phyloP scores from a whole-genome alignment of 352 stramenopile species.

The Globisporangium middletonii region DNA sequence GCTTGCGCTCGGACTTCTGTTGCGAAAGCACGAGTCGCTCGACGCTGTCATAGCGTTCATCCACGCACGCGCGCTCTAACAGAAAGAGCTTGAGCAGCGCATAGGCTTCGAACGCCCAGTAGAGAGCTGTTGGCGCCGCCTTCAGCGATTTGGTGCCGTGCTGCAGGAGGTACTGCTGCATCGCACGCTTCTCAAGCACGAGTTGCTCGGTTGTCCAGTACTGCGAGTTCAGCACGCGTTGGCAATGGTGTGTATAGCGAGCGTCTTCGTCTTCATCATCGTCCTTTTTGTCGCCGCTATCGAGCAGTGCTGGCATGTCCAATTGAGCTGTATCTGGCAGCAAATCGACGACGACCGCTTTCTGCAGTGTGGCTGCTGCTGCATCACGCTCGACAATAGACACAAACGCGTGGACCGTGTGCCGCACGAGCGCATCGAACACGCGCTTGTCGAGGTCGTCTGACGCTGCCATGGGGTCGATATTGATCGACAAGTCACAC shows the following conservation, averaged over 20 bases:
- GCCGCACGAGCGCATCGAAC: constrained; percentile 33
- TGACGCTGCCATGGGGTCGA: background rate
- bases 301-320: background rate
- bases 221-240: constrained; percentile 24
- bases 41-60: background rate
- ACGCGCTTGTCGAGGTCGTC: constrained; percentile 11
- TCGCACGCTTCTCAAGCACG: constrained; percentile 20
- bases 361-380: background rate
- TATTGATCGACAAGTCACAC: background rate
- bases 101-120: constrained; percentile 28
- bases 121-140: background rate
- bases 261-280: background rate
- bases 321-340: background rate
- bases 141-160: constrained; percentile 1
- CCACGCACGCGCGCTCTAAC: constrained; percentile 12
- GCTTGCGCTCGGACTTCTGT: background rate
- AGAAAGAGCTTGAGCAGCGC: constrained; percentile 60
- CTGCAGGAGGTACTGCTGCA: constrained; percentile 27
- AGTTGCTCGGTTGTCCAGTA: constrained; percentile 29
- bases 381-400: constrained; percentile 1
- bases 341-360: background rate
- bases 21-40: background rate
- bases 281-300: constrained; percentile 2
- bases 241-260: constrained; percentile 4
- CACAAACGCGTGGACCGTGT: constrained; percentile 42